These are phyloP conservation scores for Hibiscus tridactylites DNA, from an alignment of 345 rosid genomes.

Conservation along the genomic window DNA sequence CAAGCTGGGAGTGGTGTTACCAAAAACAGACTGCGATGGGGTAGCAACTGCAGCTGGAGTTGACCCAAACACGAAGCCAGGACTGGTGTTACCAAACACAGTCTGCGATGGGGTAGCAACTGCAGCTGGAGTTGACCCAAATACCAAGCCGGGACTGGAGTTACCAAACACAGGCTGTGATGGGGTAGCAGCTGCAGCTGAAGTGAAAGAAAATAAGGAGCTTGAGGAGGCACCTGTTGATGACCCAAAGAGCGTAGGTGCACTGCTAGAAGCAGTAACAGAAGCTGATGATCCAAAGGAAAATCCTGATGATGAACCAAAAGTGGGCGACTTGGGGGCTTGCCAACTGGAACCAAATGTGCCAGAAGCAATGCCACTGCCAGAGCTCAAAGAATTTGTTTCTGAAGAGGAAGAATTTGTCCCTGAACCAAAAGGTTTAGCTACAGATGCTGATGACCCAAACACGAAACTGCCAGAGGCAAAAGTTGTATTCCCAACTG, in stretches of 20 bases:
- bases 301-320: constrained; percentile 41
- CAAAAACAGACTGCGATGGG: constrained; percentile 40
- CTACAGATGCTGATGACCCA: constrained; percentile 41
- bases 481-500: constrained; percentile 23
- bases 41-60: constrained; percentile 34
- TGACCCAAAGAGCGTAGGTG: constrained; percentile 44
- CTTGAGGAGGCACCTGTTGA: constrained; percentile 34
- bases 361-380: constrained; percentile 25
- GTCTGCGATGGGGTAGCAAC: not conserved
- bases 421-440: constrained; percentile 29
- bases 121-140: constrained; percentile 22
- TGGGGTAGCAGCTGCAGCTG: constrained; percentile 35
- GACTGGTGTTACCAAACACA: constrained; percentile 24
- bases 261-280: constrained; percentile 18
- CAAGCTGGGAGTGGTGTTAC: constrained; percentile 34
- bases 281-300: constrained; percentile 47
- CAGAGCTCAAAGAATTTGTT: constrained; percentile 34
- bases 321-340: constrained; percentile 16
- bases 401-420: constrained; percentile 33
- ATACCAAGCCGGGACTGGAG: constrained; percentile 33
- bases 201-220: constrained; percentile 40
- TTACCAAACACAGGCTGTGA: constrained; percentile 44
- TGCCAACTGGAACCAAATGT: constrained; percentile 55
- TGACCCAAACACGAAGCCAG: constrained; percentile 40
- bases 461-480: constrained; percentile 22